Evolutionary conservation across 345 rosid genomes (phyloP).

Genomic region (Brassica carinata): DNA sequence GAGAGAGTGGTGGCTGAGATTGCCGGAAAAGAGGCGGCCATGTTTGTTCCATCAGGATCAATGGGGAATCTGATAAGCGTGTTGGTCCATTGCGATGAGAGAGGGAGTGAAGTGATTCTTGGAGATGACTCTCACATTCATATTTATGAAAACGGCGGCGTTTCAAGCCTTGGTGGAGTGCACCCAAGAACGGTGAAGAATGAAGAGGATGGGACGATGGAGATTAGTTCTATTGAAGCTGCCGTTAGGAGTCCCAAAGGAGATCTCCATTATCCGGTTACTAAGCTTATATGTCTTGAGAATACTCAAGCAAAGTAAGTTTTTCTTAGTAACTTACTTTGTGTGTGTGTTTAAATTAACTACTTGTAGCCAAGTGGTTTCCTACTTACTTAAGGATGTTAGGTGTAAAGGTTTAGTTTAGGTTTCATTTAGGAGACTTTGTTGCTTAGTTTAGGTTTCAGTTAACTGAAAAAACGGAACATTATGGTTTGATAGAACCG

Average conservation of each 20-base stretch:
- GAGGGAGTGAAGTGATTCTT: conserved; percentile 96
- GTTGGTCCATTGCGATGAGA: conserved; percentile 78
- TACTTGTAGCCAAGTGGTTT: neutral
- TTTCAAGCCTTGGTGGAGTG: conserved; percentile 86
- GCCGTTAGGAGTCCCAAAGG: conserved; percentile 72
- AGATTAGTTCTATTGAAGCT: conserved; percentile 67
- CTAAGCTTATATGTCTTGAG: conserved; percentile 92
- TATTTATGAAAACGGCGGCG: conserved; percentile 83
- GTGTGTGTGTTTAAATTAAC: neutral
- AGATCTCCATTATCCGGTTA: conserved; percentile 74
- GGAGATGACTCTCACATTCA: conserved; percentile 84
- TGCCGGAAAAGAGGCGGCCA: conserved; percentile 82
- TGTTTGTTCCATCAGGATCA: conserved; percentile 92
- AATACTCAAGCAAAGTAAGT: conserved; percentile 90
- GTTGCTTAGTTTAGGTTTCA: neutral
- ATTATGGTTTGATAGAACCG: conserved; percentile 9
- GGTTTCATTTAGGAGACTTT: conserved; percentile 3
- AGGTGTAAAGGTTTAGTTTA: neutral
- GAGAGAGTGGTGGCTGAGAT: conserved; percentile 76
- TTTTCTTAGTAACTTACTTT: neutral
- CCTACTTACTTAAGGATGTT: neutral
- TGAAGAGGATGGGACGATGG: conserved; percentile 82
- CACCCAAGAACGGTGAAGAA: conserved; percentile 83
- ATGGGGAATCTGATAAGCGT: conserved; percentile 96
- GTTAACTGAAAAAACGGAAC: neutral